Evolutionary conservation across 2,329 filamentous ascomycete species (phyloP).

Genomic region (Aspergillus sp.): DNA sequence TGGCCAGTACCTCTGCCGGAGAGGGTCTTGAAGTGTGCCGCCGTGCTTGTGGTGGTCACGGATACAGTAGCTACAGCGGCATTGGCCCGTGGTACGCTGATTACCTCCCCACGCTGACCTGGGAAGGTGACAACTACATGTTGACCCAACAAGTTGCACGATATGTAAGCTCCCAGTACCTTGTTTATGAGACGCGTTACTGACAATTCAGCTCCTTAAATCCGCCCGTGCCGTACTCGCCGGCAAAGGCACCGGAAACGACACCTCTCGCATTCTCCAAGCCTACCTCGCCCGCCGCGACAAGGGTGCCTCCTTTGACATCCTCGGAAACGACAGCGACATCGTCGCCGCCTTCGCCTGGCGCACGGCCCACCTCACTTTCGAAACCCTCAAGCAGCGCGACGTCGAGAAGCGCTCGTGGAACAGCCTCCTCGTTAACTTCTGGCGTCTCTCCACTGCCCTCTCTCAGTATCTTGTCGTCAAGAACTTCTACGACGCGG

Average conservation of each 20-base stretch:
- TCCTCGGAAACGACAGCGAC: constrained; percentile 68
- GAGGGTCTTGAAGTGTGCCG: constrained; percentile 75
- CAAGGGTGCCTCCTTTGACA: constrained; percentile 71
- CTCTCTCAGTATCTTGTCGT: constrained; percentile 76
- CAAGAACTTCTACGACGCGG: constrained; percentile 73
- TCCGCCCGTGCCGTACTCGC: constrained; percentile 69
- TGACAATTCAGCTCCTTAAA: constrained; percentile 60
- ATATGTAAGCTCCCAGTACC: constrained; percentile 52
- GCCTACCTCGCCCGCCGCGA: constrained; percentile 66
- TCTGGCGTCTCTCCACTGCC: constrained; percentile 72
- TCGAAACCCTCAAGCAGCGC: constrained; percentile 71
- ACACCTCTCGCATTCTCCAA: constrained; percentile 66
- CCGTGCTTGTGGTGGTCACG: constrained; percentile 74
- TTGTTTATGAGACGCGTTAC: background rate
- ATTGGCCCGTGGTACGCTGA: constrained; percentile 74
- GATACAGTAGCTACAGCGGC: constrained; percentile 73
- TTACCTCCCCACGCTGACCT: constrained; percentile 69
- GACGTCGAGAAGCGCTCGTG: constrained; percentile 74
- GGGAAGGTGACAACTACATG: constrained; percentile 83
- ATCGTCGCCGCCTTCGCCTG: constrained; percentile 73
- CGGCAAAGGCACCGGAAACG: constrained; percentile 64
- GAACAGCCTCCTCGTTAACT: constrained; percentile 76
- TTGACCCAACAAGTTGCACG: constrained; percentile 75
- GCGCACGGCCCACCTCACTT: constrained; percentile 72
- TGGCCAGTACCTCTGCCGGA: constrained; percentile 69